Conservation (phyloP, 2,329 filamentous ascomycete species). For the Monilinia fructigena region DNA sequence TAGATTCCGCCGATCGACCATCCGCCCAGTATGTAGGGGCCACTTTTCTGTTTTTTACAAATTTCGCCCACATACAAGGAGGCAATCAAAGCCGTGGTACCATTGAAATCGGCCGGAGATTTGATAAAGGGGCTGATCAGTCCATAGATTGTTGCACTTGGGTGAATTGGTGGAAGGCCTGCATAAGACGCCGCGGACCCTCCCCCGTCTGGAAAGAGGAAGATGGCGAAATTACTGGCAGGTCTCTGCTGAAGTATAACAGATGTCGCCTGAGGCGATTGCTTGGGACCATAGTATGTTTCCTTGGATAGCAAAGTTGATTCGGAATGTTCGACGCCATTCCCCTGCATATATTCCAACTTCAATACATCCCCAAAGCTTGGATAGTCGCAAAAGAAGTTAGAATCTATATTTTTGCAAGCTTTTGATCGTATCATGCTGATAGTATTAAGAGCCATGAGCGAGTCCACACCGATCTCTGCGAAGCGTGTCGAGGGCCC, state of each 20-base stretch:
- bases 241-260: slow-evolving; percentile 47
- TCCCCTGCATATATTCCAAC: neutral
- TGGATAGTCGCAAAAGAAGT: slow-evolving; percentile 10
- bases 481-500: neutral
- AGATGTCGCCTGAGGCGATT: slow-evolving; percentile 31
- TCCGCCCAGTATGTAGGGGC: slow-evolving; percentile 52
- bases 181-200: slow-evolving; percentile 43
- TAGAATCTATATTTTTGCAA: neutral
- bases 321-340: neutral
- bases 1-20: slow-evolving; percentile 76
- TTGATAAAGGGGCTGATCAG: slow-evolving; percentile 72
- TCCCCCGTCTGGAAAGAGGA: slow-evolving; percentile 49
- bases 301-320: neutral
- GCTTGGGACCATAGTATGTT: neutral
- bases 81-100: slow-evolving; percentile 62
- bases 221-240: slow-evolving; percentile 47
- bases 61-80: slow-evolving; percentile 66
- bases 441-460: slow-evolving; percentile 2
- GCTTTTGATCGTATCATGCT: neutral
- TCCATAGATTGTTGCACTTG: slow-evolving; percentile 53
- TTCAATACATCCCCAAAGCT: slow-evolving; percentile 13
- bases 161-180: slow-evolving; percentile 42
- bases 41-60: slow-evolving; percentile 64
- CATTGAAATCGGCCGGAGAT: slow-evolving; percentile 61
- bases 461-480: slow-evolving; percentile 16